Conservation (phyloP, 306 rosid species). For the Bauhinia variegata region DNA sequence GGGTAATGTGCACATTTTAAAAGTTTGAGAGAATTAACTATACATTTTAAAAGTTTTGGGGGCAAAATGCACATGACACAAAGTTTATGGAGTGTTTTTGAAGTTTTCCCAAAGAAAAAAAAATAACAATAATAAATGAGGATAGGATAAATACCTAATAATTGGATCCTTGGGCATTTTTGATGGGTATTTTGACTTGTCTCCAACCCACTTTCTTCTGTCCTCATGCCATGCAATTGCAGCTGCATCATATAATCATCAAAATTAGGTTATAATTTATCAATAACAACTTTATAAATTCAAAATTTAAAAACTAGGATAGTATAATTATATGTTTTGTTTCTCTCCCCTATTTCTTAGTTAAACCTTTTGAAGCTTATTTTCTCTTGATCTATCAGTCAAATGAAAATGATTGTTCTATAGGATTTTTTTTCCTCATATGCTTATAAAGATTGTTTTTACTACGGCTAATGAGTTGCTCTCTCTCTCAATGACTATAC, state of each 20-base stretch:
- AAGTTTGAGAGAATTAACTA: no score
- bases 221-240: constrained; percentile 81
- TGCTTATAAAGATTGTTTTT: background rate
- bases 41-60: no score
- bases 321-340: constrained; percentile 10
- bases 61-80: no score
- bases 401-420: background rate
- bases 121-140: background rate
- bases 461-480: background rate
- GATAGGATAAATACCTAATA: constrained; percentile 64
- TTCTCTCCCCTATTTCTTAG: background rate
- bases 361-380: constrained; percentile 12
- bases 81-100: no score
- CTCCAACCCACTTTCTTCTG: constrained; percentile 86
- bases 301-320: background rate
- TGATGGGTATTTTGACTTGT: constrained; percentile 58
- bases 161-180: constrained; percentile 69
- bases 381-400: background rate
- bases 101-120: no score
- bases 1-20: no score
- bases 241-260: constrained; percentile 56
- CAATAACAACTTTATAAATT: background rate
- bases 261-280: constrained; percentile 19
- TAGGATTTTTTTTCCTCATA: background rate
- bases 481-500: background rate